Evolutionary conservation across 1,139 yeast genomes (phyloP).

Genomic region (Debaryomycetaceae sp.): DNA sequence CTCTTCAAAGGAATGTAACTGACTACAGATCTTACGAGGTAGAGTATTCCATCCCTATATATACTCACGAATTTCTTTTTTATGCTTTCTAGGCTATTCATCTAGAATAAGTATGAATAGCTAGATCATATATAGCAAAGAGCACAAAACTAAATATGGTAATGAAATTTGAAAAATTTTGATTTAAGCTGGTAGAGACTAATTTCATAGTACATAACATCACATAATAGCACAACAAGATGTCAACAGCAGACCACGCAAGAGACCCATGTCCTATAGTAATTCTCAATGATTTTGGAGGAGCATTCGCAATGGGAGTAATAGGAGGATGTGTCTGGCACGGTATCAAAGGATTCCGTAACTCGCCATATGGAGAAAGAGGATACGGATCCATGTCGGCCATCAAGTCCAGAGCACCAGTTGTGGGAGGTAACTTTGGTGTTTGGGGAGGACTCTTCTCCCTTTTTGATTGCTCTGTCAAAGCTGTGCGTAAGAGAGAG

Average conservation of each 20-base stretch:
- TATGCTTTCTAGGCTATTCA: background rate
- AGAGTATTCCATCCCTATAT: no score
- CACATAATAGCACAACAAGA: constrained; percentile 20
- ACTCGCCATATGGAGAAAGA: constrained; percentile 96
- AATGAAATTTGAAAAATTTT: background rate
- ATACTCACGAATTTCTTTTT: no score
- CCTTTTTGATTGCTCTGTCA: constrained; percentile 91
- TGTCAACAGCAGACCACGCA: constrained; percentile 96
- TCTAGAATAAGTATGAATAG: background rate
- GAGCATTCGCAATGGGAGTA: constrained; percentile 98
- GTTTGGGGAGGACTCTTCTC: constrained; percentile 99
- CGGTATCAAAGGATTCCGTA: constrained; percentile 97
- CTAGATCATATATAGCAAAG: background rate
- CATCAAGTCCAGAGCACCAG: constrained; percentile 95
- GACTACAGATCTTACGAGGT: no score
- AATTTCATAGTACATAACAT: background rate
- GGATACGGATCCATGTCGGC: constrained; percentile 86
- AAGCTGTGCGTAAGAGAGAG: constrained; percentile 94
- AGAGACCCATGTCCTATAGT: constrained; percentile 99
- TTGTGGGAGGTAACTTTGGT: constrained; percentile 98
- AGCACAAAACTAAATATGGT: background rate
- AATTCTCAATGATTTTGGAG: constrained; percentile 94
- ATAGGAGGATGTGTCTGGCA: constrained; percentile 99
- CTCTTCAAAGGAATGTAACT: no score
- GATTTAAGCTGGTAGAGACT: background rate